phyloP scores from a whole-genome alignment of 495 filamentous ascomycete genomes.

The Letharia lupina region DNA sequence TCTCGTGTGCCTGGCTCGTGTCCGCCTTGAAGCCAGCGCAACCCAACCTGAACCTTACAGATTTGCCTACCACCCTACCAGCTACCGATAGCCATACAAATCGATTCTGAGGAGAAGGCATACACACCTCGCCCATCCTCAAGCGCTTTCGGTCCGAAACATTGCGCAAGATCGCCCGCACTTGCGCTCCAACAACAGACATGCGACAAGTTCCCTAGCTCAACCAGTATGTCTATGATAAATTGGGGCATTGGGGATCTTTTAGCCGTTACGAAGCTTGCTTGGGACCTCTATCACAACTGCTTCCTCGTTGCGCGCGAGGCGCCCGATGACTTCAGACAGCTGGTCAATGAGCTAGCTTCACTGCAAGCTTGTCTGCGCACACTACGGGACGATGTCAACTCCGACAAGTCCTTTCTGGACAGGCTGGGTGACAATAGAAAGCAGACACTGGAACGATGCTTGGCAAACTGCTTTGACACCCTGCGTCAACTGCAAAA shows the following conservation, averaged over 20 bases:
- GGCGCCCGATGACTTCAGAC: constrained; percentile 34
- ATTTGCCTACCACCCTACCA: neutral
- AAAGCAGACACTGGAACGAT: constrained; percentile 29
- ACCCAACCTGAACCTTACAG: neutral
- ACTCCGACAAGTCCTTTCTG: constrained; percentile 28
- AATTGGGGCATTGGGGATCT: constrained; percentile 30
- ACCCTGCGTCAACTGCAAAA: constrained; percentile 30
- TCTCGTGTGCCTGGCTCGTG: neutral
- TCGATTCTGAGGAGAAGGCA: neutral
- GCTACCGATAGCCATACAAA: neutral
- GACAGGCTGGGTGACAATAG: constrained; percentile 27
- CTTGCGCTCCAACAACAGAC: constrained; percentile 2
- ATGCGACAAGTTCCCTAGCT: constrained; percentile 3
- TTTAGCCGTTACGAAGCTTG: constrained; percentile 28
- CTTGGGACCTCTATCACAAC: constrained; percentile 34
- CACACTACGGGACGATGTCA: constrained; percentile 29
- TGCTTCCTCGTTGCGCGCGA: constrained; percentile 31
- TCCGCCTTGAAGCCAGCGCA: neutral
- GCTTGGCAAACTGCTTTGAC: constrained; percentile 26
- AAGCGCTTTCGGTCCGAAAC: neutral
- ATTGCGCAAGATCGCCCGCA: neutral
- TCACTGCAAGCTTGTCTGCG: constrained; percentile 31
- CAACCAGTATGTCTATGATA: constrained; percentile 9
- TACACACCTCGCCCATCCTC: neutral
- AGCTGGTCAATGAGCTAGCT: constrained; percentile 32